A percentile compares a stretch with the other conserved stretches of the same genome.
Evolutionary conservation across 2,329 filamentous ascomycete genomes (phyloP).

Genomic region (Claviceps lovelessii): DNA sequence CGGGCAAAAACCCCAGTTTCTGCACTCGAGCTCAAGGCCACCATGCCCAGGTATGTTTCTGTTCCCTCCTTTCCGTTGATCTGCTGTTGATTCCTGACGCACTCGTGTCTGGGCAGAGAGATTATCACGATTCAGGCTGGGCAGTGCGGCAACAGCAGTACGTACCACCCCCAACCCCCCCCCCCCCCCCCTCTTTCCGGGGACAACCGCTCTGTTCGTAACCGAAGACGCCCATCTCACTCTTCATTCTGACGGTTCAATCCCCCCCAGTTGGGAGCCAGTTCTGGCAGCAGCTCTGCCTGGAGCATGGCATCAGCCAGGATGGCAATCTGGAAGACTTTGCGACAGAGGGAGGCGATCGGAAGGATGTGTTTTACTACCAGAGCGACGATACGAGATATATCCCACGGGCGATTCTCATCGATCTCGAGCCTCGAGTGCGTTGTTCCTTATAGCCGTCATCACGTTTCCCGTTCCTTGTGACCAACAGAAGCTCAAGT

Average conservation of each 20-base stretch:
- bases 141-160: conserved; percentile 98
- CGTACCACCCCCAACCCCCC: conserved; percentile 33
- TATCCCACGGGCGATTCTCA: conserved; percentile 86
- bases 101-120: conserved; percentile 45
- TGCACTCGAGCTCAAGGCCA: conserved; percentile 1
- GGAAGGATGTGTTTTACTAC: conserved; percentile 99
- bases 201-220: no score
- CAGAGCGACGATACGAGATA: conserved; percentile 98
- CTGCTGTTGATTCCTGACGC: neutral
- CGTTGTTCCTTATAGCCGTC: neutral
- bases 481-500: neutral
- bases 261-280: conserved; percentile 64
- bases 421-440: conserved; percentile 87
- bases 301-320: conserved; percentile 94
- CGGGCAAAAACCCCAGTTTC: neutral
- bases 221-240: neutral
- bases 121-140: conserved; percentile 98
- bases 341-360: conserved; percentile 90
- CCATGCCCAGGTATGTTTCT: conserved; percentile 15
- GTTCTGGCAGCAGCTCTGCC: conserved; percentile 97
- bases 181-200: no score
- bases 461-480: no score
- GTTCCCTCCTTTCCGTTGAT: neutral
- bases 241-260: neutral
- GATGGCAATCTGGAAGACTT: conserved; percentile 96